These are phyloP conservation scores for Trichoderma harzianum DNA, from an alignment of 2,329 filamentous ascomycete species.

Conservation along the genomic window DNA sequence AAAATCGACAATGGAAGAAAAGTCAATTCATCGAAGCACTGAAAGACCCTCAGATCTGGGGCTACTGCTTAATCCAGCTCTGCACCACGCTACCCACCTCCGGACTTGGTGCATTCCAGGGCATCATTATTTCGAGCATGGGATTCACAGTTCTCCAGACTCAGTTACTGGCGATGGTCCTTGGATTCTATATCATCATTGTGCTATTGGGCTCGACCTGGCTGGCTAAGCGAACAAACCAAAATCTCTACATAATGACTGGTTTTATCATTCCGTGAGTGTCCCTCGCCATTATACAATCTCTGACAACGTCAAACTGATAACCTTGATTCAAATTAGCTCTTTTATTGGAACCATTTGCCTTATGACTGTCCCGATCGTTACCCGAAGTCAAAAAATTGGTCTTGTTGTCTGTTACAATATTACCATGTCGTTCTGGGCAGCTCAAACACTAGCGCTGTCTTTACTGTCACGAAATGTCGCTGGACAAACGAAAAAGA, in stretches of 20 bases:
- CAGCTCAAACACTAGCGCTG: neutral
- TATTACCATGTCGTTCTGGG: slow-evolving; percentile 14
- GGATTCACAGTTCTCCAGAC: slow-evolving; percentile 9
- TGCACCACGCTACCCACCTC: slow-evolving; percentile 6
- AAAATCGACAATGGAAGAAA: slow-evolving; percentile 10
- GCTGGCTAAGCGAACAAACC: neutral
- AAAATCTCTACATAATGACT: slow-evolving; percentile 4
- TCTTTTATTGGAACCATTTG: slow-evolving; percentile 10
- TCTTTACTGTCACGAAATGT: slow-evolving; percentile 4
- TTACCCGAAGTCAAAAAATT: neutral
- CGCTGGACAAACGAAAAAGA: slow-evolving; percentile 9
- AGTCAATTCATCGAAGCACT: slow-evolving; percentile 7
- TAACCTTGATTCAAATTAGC: neutral
- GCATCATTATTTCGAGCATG: slow-evolving; percentile 2
- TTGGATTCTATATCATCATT: slow-evolving; percentile 9
- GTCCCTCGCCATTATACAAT: neutral
- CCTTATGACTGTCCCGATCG: slow-evolving; percentile 4
- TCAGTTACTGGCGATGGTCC: slow-evolving; percentile 3
- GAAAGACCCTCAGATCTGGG: slow-evolving; percentile 9
- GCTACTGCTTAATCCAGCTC: slow-evolving; percentile 2
- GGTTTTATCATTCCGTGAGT: slow-evolving; percentile 4
- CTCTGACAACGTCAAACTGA: neutral
- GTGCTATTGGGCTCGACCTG: neutral
- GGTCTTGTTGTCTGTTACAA: slow-evolving; percentile 10
- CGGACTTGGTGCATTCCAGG: slow-evolving; percentile 10